Evolutionary conservation across 1,284 basidiomycete genomes (phyloP).

Genomic region (Fomitopsis betulina): DNA sequence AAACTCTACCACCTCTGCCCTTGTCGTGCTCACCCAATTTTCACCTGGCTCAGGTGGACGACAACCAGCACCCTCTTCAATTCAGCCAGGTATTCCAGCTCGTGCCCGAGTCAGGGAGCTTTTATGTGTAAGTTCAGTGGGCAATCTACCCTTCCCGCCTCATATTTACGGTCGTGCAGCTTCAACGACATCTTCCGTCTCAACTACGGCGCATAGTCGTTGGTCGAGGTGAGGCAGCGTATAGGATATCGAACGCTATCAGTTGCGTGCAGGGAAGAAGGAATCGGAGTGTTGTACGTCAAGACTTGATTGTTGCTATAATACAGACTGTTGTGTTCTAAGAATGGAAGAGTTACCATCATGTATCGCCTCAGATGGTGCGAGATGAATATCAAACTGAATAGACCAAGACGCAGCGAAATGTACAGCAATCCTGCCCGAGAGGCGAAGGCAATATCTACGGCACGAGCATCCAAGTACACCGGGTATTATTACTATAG

Average conservation of each 20-base stretch:
- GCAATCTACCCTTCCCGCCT: not conserved
- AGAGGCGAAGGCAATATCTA: conserved; percentile 7
- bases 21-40: not conserved
- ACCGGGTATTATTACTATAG: conserved; percentile 26
- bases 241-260: not conserved
- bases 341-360: not conserved
- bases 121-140: conserved; percentile 71
- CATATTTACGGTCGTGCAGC: conserved; percentile 31
- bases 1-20: not conserved
- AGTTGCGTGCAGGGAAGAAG: not conserved
- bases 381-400: not conserved
- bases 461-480: conserved; percentile 18
- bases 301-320: conserved; percentile 19
- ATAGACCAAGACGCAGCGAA: not conserved
- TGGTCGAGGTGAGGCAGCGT: not conserved
- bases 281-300: conserved; percentile 18
- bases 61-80: conserved; percentile 71
- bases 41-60: conserved; percentile 61
- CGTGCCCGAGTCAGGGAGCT: conserved; percentile 70
- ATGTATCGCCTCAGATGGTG: not conserved
- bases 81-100: conserved; percentile 94
- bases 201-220: conserved; percentile 45
- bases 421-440: conserved; percentile 9
- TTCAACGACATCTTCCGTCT: conserved; percentile 90
- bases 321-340: conserved; percentile 5